phyloP scores from a whole-genome alignment of 192 early-diverging fungal genomes.

The Lunasporangiospora selenospora region DNA sequence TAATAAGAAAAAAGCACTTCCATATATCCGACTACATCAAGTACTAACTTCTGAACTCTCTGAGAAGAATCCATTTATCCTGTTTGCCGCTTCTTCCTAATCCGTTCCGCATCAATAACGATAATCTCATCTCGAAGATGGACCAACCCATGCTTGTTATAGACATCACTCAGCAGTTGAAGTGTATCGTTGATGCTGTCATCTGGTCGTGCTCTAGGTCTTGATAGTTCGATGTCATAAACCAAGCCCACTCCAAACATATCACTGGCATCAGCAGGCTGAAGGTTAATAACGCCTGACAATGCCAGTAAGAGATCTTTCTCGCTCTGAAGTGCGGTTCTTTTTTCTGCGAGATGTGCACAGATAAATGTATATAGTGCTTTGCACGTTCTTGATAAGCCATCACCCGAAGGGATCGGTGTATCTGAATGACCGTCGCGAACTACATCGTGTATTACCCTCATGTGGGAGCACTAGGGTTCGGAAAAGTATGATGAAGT shows the following conservation, averaged over 20 bases:
- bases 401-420: background rate
- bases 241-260: constrained; percentile 16
- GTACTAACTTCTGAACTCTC: constrained; percentile 16
- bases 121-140: constrained; percentile 14
- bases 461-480: background rate
- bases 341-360: background rate
- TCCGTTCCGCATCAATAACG: constrained; percentile 5
- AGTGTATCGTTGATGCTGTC: constrained; percentile 9
- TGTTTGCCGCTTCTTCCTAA: constrained; percentile 5
- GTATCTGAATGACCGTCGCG: background rate
- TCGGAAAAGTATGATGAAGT: constrained; percentile 1
- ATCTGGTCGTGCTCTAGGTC: constrained; percentile 7
- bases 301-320: constrained; percentile 10
- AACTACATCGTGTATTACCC: constrained; percentile 1
- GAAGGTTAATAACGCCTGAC: constrained; percentile 15
- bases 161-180: constrained; percentile 1
- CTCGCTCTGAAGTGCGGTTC: background rate
- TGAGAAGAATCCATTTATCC: constrained; percentile 8
- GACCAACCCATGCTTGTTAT: background rate
- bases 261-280: constrained; percentile 6
- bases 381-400: background rate
- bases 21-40: constrained; percentile 10
- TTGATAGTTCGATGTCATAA: constrained; percentile 18
- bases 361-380: constrained; percentile 2
- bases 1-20: background rate